phyloP scores from a whole-genome alignment of 441 rosid species.

The Pelargonium fulgidum region DNA sequence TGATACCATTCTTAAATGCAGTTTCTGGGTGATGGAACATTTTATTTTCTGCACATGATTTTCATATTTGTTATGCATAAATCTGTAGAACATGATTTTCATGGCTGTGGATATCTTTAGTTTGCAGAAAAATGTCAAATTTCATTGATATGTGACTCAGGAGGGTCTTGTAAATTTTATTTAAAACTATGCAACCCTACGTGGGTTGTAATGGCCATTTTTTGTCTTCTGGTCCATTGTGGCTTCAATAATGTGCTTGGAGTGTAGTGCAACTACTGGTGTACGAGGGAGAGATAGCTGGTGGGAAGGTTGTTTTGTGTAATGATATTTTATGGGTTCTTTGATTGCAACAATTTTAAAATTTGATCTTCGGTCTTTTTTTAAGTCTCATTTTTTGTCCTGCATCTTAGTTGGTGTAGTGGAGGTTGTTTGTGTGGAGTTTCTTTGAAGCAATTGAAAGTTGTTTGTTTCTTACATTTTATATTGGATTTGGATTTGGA shows the following conservation, averaged over 20 bases:
- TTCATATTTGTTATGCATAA: no score
- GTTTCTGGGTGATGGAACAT: no score
- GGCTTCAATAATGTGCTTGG: slow-evolving; percentile 1
- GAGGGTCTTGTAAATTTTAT: no score
- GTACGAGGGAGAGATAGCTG: slow-evolving; percentile 31
- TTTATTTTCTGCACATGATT: no score
- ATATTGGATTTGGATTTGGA: slow-evolving; percentile 24
- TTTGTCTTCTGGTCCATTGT: no score
- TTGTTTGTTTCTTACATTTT: slow-evolving; percentile 49
- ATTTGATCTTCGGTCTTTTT: background rate
- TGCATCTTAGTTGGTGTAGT: slow-evolving; percentile 27
- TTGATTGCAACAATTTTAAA: slow-evolving; percentile 29
- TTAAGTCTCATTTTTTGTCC: background rate
- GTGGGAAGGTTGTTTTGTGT: slow-evolving; percentile 18
- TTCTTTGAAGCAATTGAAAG: slow-evolving; percentile 64
- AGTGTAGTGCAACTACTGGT: slow-evolving; percentile 22
- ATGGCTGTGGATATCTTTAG: no score
- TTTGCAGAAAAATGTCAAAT: no score
- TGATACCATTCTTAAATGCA: no score
- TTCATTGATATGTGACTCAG: no score
- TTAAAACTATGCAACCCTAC: no score
- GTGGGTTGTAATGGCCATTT: no score
- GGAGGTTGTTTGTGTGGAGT: slow-evolving; percentile 76
- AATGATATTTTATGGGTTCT: slow-evolving; percentile 23
- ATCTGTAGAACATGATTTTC: no score